Conservation (phyloP, 176 grass and related monocot genomes). For the Thalia dealbata region DNA sequence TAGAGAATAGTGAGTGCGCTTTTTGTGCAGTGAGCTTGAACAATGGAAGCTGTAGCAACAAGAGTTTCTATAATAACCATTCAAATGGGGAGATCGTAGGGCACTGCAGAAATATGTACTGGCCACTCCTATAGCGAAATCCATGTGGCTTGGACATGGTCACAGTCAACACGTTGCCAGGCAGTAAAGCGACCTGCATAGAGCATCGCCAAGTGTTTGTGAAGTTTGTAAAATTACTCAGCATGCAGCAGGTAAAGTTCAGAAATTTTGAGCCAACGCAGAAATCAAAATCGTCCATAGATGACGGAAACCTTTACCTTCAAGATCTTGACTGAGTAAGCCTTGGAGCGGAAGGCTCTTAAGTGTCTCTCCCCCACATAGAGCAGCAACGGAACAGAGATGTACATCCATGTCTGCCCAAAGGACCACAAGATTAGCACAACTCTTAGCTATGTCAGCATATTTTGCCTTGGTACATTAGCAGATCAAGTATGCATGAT, state of each 20-base stretch:
- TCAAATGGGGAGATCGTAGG: constrained; percentile 88
- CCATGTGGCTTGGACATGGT: constrained; percentile 95
- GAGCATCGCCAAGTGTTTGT: background rate
- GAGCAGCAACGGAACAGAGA: constrained; percentile 58
- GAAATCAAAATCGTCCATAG: background rate
- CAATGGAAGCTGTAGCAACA: background rate
- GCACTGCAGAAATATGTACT: constrained; percentile 98
- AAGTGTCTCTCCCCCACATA: constrained; percentile 75
- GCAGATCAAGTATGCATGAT: background rate
- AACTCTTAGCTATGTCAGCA: background rate
- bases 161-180: constrained; percentile 87
- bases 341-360: constrained; percentile 75
- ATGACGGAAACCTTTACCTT: constrained; percentile 34
- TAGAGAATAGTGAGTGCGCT: background rate
- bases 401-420: constrained; percentile 98
- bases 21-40: background rate
- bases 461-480: background rate
- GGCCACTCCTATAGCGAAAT: constrained; percentile 95
- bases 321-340: constrained; percentile 69
- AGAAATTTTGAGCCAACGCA: background rate
- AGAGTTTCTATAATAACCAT: constrained; percentile 37
- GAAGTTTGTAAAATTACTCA: too few species aligned
- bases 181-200: constrained; percentile 67
- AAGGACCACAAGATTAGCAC: background rate
- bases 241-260: too few species aligned